Percentiles rank a stretch among this genome's conserved stretches.
These are phyloP conservation scores for Mycena rosella DNA, from an alignment of 768 basidiomycete genomes.

Conservation along the genomic window DNA sequence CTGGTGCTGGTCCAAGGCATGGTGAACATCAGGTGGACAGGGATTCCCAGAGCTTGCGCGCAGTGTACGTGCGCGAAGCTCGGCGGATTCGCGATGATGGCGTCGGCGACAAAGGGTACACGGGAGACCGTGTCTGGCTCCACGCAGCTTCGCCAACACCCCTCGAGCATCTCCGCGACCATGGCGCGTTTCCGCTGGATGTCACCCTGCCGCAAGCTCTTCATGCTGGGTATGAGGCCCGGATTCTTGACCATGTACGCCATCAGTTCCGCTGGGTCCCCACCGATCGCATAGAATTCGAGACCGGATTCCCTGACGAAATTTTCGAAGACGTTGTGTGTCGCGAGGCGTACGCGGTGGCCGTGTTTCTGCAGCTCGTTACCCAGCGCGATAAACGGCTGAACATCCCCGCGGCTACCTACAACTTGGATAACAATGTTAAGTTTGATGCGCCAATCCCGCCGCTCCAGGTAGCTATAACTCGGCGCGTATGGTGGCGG, in stretches of 20 bases:
- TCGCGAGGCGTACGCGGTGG: slow-evolving; percentile 60
- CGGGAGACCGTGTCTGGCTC: slow-evolving; percentile 49
- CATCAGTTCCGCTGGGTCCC: slow-evolving; percentile 61
- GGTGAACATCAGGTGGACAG: slow-evolving; percentile 41
- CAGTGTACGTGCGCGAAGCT: slow-evolving; percentile 62
- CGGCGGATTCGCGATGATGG: slow-evolving; percentile 63
- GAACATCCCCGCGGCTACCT: slow-evolving; percentile 55
- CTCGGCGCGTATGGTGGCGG: slow-evolving; percentile 19
- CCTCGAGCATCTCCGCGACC: slow-evolving; percentile 58
- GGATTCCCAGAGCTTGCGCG: slow-evolving; percentile 59
- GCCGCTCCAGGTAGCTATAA: no score
- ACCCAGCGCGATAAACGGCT: slow-evolving; percentile 60
- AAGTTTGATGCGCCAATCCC: slow-evolving; percentile 33
- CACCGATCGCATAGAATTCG: slow-evolving; percentile 60
- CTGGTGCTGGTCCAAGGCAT: slow-evolving; percentile 47
- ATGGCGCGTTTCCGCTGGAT: slow-evolving; percentile 57
- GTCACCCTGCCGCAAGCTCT: slow-evolving; percentile 56
- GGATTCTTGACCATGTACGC: slow-evolving; percentile 65
- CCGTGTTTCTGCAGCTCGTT: slow-evolving; percentile 49
- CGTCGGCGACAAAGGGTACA: slow-evolving; percentile 56
- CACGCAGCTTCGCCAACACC: slow-evolving; percentile 54
- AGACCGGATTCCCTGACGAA: slow-evolving; percentile 53
- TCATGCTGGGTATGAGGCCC: slow-evolving; percentile 57
- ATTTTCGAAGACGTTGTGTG: slow-evolving; percentile 56
- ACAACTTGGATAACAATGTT: slow-evolving; percentile 39